Base-by-base conservation (phyloP, 345 rosid genomes). In the Rhodamnia argentea region DNA sequence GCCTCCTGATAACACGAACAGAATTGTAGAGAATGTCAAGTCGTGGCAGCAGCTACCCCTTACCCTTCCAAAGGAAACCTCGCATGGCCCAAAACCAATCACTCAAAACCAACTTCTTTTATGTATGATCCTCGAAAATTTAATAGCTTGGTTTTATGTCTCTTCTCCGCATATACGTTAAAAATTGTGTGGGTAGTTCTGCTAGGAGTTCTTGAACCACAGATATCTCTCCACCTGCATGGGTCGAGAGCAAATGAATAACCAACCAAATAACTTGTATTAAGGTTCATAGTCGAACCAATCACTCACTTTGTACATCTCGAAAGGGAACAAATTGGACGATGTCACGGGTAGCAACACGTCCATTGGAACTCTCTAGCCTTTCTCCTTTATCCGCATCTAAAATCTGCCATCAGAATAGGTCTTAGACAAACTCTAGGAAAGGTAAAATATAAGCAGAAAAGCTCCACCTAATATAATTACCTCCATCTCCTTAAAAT, bases 401-500 rank as follows among this genome's bases (percentile, higher is more conserved):
- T 88, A 96, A 83, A 89, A 95, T 87, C 99, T 96, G 89, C 32
- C 22, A 29, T 42, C 51, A 81, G 3, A 18, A 59, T 5, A 74
- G n/a, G 42, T 56, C 13, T 58, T 26, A 84, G 18, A n/a, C 47
- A 52, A 44, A 29, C 56, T 82, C 14, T 83, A 24, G 53, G 52
- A 60, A 42, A 62, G 24, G 27, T 10, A 20, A 3, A 32, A 12
- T 40, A 51, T 29, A 10, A 55, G 24, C 50, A 37, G 37, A 54
- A 52, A 52, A 52, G 26, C 44, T 70, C 78, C 47, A 70, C 47
- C 37, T 23, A 64, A 59, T 32, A 83, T 27, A 83, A 10, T 24
- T 90, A 95, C 99, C 99, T 97, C 98, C 99, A 97, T 97, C 91
- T 97, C 99, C 92, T 95, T 97, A 85, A 93, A 97, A 90, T 97